Evolutionary conservation across 2,329 filamentous ascomycete genomes (phyloP).

Genomic region (Fonsecaea monophora): DNA sequence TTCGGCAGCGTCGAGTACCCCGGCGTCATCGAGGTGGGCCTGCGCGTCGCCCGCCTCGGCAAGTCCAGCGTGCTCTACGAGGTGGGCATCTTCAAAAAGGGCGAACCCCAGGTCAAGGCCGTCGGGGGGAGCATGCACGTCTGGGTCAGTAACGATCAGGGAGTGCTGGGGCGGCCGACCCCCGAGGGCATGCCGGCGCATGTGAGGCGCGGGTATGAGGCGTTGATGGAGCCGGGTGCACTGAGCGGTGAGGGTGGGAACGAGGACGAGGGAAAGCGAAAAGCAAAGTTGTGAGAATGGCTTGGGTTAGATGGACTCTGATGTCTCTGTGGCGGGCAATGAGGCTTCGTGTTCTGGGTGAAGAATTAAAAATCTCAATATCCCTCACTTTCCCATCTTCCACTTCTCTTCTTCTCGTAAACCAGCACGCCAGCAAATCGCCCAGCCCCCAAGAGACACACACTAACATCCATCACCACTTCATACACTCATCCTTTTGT

Average conservation of each 20-base stretch:
- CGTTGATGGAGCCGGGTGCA: conserved; percentile 17
- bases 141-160: conserved; percentile 75
- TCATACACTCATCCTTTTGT: neutral
- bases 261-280: conserved; percentile 1
- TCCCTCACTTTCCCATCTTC: too few species aligned
- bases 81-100: conserved; percentile 81
- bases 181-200: conserved; percentile 65
- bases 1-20: conserved; percentile 83
- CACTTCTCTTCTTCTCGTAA: neutral
- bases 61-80: conserved; percentile 90
- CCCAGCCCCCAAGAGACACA: too few species aligned
- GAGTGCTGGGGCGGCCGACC: conserved; percentile 60
- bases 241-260: neutral
- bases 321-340: too few species aligned
- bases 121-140: conserved; percentile 88
- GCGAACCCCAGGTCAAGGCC: conserved; percentile 76
- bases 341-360: too few species aligned
- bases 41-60: conserved; percentile 83
- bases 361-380: too few species aligned
- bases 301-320: too few species aligned
- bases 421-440: too few species aligned
- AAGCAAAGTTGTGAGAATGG: neutral
- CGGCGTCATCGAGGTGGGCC: conserved; percentile 76
- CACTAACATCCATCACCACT: too few species aligned
- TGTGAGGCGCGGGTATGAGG: conserved; percentile 27